Conservation (phyloP, 1,139 yeast species). For the Kurtzmaniella quercitrusa region DNA sequence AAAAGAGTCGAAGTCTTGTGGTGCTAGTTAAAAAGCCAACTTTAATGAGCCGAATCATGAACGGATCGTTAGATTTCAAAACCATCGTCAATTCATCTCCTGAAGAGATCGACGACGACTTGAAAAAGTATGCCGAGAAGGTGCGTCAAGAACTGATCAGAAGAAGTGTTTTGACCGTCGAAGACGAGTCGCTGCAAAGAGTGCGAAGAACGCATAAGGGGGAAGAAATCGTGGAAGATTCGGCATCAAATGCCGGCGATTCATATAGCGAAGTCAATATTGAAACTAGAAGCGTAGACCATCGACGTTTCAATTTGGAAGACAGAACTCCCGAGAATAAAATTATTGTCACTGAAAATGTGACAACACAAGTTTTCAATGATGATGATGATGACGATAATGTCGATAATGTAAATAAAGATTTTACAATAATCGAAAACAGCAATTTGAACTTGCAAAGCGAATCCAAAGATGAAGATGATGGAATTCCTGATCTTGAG, state of each 20-base stretch:
- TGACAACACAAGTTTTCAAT: conserved; percentile 12
- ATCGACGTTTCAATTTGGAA: conserved; percentile 27
- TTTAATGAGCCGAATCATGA: conserved; percentile 26
- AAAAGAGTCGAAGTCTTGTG: conserved; percentile 40
- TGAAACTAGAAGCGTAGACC: conserved; percentile 41
- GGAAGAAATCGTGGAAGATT: conserved; percentile 70
- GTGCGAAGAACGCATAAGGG: conserved; percentile 83
- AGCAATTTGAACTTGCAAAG: conserved; percentile 3
- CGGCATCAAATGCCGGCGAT: conserved; percentile 23
- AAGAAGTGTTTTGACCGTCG: conserved; percentile 58
- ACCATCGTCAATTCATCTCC: conserved; percentile 49
- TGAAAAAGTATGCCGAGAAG: conserved; percentile 64
- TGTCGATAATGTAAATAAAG: conserved; percentile 8
- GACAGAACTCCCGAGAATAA: conserved; percentile 1
- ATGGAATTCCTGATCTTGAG: conserved; percentile 24
- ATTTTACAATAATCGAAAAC: conserved; percentile 9
- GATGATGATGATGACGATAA: conserved; percentile 18
- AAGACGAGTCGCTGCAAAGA: conserved; percentile 46
- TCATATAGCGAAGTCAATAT: conserved; percentile 30
- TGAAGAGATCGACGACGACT: conserved; percentile 70
- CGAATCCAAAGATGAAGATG: conserved; percentile 8
- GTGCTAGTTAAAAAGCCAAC: conserved; percentile 32
- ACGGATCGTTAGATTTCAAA: conserved; percentile 15
- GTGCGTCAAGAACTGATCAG: conserved; percentile 67
- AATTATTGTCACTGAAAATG: conserved; percentile 3